Evolutionary conservation across 768 basidiomycete species (phyloP), one percentile per base, ranked within the genome.

Genomic region (Tulasnella sp.): DNA sequence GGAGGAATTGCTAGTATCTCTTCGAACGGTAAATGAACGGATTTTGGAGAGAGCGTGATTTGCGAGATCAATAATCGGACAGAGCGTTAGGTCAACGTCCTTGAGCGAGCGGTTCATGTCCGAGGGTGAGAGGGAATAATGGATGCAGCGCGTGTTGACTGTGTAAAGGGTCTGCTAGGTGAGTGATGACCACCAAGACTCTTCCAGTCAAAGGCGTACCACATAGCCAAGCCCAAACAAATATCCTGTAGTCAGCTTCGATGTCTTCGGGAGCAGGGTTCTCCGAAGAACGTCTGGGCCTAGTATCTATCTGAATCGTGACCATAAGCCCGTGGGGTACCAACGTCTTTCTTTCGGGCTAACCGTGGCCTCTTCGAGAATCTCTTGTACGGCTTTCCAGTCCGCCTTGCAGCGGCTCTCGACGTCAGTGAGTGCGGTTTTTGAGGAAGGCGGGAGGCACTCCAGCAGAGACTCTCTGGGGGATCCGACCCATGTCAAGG

Each of bases 91-190:
- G 82, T 97, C 96, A 83, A 77, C 40, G 67, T 95, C 89, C 39
- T 89, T 86, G 81, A 91, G 87, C 15, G 87, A 86, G 72, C 84
- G 86, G 16, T 16, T 29, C 39, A 44, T 73, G 32, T 71, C n/a
- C 7, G 35, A 40, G 70, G 11, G 23, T 57, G 35, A 20, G 20
- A 70, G 44, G 3, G 23, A 84, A 82, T 39, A 84, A 81, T 90
- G 95, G 29, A 98, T 89, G 83, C 93, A 95, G 71, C 97, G 90
- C 6, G 96, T 98, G 83, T 99, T 99, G 78, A 98, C 95, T 95
- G 81, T 20, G 46, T 74, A 35, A 13, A 78, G 9, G 73, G 29
- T 80, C 67, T 80, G 55, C 3, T 18, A 16, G 4, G 32, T 70
- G 74, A 73, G 35, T 80, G 72, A 46, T 78, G 75, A 13, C 72